Evolutionary conservation across 1,139 yeast genomes (phyloP).

Genomic region (Suhomyces bokatorum): DNA sequence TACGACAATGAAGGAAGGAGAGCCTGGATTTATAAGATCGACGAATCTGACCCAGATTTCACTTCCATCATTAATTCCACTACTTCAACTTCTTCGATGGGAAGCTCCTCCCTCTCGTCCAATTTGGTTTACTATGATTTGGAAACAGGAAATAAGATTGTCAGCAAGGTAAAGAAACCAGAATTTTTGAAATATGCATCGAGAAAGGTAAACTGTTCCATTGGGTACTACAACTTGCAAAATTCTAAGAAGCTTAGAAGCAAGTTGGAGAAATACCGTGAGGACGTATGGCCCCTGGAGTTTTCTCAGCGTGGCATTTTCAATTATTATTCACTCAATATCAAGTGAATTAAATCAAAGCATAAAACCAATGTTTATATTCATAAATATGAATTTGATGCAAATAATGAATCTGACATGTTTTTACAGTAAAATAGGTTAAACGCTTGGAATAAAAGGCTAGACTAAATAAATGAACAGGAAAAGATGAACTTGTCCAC

Average conservation of each 20-base stretch:
- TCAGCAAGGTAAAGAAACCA: constrained; percentile 57
- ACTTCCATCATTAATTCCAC: constrained; percentile 30
- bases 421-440: too few relatives aligned
- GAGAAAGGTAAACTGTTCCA: constrained; percentile 58
- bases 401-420: too few relatives aligned
- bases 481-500: not conserved
- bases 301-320: constrained; percentile 69
- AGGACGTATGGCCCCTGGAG: constrained; percentile 64
- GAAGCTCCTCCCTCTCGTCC: constrained; percentile 13
- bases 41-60: constrained; percentile 34
- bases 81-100: constrained; percentile 3
- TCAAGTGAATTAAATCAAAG: constrained; percentile 24
- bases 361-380: not conserved
- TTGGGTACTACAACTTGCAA: constrained; percentile 49
- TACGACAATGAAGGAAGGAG: constrained; percentile 70
- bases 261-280: constrained; percentile 29
- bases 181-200: constrained; percentile 63
- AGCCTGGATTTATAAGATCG: constrained; percentile 73
- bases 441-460: not conserved
- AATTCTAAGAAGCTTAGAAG: constrained; percentile 24
- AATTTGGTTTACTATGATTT: constrained; percentile 58
- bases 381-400: not conserved
- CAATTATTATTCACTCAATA: constrained; percentile 61
- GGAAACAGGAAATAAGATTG: constrained; percentile 65
- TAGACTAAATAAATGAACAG: too few relatives aligned